phyloP scores from a whole-genome alignment of 768 basidiomycete species.

The Lactarius akahatsu region DNA sequence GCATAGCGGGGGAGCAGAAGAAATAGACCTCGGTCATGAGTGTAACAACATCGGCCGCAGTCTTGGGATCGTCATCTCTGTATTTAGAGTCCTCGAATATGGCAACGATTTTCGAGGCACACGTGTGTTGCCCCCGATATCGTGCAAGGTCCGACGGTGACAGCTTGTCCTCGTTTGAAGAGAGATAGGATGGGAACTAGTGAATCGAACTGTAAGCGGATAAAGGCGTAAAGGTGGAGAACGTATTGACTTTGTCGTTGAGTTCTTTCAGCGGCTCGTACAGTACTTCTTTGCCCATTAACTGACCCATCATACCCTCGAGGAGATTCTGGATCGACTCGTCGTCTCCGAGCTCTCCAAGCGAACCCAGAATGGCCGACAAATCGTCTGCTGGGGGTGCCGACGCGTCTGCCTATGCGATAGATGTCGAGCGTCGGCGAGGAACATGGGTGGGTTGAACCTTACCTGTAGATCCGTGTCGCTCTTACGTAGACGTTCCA shows the following conservation, averaged over 20 bases:
- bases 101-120: slow-evolving; percentile 57
- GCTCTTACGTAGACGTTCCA: slow-evolving; percentile 70
- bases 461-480: slow-evolving; percentile 54
- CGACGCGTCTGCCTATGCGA: slow-evolving; percentile 31
- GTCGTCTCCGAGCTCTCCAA: slow-evolving; percentile 43
- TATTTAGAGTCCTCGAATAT: slow-evolving; percentile 65
- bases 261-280: slow-evolving; percentile 87
- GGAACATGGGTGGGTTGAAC: not conserved
- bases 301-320: slow-evolving; percentile 77
- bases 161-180: slow-evolving; percentile 52
- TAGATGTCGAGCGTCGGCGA: slow-evolving; percentile 15
- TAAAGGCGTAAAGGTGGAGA: slow-evolving; percentile 1
- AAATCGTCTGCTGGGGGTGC: slow-evolving; percentile 43
- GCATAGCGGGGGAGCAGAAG: not conserved
- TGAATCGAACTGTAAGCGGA: slow-evolving; percentile 4
- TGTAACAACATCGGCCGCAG: slow-evolving; percentile 51
- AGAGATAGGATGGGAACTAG: slow-evolving; percentile 78
- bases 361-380: slow-evolving; percentile 51
- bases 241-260: slow-evolving; percentile 54
- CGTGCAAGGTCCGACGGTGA: slow-evolving; percentile 58
- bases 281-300: slow-evolving; percentile 81
- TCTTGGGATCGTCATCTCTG: slow-evolving; percentile 51
- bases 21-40: slow-evolving; percentile 71
- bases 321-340: slow-evolving; percentile 64
- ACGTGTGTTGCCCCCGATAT: slow-evolving; percentile 58